Percentiles rank a stretch among this genome's conserved stretches.
These are phyloP conservation scores for Pleurotus sapidus DNA, from an alignment of 768 basidiomycete genomes.

Conservation along the genomic window DNA sequence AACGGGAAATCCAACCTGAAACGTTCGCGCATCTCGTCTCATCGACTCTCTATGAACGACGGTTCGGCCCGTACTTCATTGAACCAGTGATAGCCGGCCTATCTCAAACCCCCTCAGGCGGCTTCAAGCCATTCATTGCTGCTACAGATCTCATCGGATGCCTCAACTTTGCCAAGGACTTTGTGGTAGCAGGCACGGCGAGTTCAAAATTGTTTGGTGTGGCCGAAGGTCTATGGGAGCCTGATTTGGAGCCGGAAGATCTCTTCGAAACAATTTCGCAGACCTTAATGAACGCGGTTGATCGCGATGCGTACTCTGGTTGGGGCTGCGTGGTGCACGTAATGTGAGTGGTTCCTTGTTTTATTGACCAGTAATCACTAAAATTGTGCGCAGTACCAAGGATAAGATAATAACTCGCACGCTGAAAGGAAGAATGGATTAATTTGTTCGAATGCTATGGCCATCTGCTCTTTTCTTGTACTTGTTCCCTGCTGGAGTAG, in stretches of 20 bases:
- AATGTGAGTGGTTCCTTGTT: constrained; percentile 60
- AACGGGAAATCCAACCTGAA: constrained; percentile 93
- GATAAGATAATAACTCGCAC: constrained; percentile 80
- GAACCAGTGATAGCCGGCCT: constrained; percentile 97
- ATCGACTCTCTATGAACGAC: constrained; percentile 91
- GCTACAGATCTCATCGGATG: constrained; percentile 93
- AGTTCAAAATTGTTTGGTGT: constrained; percentile 92
- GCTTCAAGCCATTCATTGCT: constrained; percentile 89
- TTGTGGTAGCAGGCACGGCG: constrained; percentile 94
- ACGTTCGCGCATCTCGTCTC: constrained; percentile 95
- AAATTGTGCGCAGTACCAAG: constrained; percentile 49
- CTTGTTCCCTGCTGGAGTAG: neutral
- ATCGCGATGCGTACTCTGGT: constrained; percentile 94
- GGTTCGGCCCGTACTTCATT: constrained; percentile 95
- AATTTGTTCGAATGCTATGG: constrained; percentile 19
- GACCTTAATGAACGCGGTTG: constrained; percentile 90
- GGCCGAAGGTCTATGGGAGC: constrained; percentile 98
- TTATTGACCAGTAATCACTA: neutral
- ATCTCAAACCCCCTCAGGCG: constrained; percentile 67
- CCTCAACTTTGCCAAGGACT: constrained; percentile 93
- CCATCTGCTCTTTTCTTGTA: neutral
- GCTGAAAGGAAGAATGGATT: constrained; percentile 92
- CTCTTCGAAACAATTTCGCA: constrained; percentile 98
- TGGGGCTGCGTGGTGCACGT: constrained; percentile 97
- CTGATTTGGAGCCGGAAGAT: constrained; percentile 93